phyloP scores from a whole-genome alignment of 805 yeast genomes.

The Wickerhamiella azyma region DNA sequence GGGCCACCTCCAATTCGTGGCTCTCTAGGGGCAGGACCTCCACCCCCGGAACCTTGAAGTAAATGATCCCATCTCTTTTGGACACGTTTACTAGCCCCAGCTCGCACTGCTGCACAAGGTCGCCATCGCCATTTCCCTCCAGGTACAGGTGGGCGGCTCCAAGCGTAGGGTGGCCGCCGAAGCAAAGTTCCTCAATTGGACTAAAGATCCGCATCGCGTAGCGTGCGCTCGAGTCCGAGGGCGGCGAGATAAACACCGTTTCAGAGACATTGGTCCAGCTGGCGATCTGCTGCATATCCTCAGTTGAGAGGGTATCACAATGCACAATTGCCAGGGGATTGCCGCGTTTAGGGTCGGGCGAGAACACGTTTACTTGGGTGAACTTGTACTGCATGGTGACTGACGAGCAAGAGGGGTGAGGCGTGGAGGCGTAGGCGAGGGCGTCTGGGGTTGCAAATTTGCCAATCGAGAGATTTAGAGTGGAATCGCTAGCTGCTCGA shows the following conservation, averaged over 20 bases:
- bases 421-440: too few species aligned
- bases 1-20: background rate
- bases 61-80: slow-evolving; percentile 25
- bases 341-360: slow-evolving; percentile 30
- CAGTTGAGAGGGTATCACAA: slow-evolving; percentile 28
- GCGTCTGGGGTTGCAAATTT: too few species aligned
- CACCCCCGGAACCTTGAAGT: background rate
- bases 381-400: slow-evolving; percentile 6
- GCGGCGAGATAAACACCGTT: slow-evolving; percentile 37
- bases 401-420: too few species aligned
- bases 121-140: background rate
- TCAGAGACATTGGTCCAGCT: slow-evolving; percentile 51
- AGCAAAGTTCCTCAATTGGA: slow-evolving; percentile 36
- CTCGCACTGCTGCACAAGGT: slow-evolving; percentile 14
- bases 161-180: slow-evolving; percentile 52
- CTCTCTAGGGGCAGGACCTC: background rate
- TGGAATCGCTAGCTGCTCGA: too few species aligned
- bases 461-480: too few species aligned
- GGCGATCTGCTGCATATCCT: slow-evolving; percentile 36
- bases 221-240: slow-evolving; percentile 29
- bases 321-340: slow-evolving; percentile 43
- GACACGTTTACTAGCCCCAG: slow-evolving; percentile 27
- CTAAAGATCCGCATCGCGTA: slow-evolving; percentile 40
- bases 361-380: slow-evolving; percentile 30
- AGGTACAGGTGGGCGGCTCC: slow-evolving; percentile 26